Base-by-base conservation (phyloP, 768 basidiomycete species). In the Hericium erinaceus region DNA sequence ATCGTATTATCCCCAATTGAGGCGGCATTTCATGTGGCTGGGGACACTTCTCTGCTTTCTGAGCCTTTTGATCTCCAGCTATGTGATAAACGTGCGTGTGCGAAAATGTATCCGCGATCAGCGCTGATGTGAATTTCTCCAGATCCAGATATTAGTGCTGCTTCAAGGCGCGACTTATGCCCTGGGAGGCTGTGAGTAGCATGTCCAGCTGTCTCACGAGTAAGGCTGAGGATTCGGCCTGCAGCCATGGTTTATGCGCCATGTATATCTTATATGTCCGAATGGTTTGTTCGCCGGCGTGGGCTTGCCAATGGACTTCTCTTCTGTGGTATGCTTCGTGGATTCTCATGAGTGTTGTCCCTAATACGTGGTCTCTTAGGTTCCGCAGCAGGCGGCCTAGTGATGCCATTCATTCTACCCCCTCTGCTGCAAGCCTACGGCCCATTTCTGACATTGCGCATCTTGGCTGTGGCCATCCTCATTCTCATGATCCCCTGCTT, bases 271-370 rank as follows among this genome's bases (percentile, higher is more conserved):
- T 68, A 65, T 53, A 51, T 72, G 44, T 61, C 70, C 0, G 71
- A 73, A 57, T 73, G 71, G 71, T 73, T 72, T 56, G 63, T 68
- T 16, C 55, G 55, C 3, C 64, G 66, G 9, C 57, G 72, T 39
- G 71, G 70, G 0, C 61, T 68, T 4, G 72, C 72, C 11, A 70
- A 68, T 37, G 71, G 72, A 2, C 64, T 70, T 28, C 60, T 72
- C 22, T 69, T 69, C 52, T 66, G 68, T 22, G 71, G 70, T 61
- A 37, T 7, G 60, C 60, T 4, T 4, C 37, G 11, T 39, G 10
- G 7, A 10, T 41, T 12, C 12, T 4, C 39, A 10, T 20, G 22
- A 4, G 20, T 38, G 15, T 37, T 18, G 1, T n/a, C 12, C 13
- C 48, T 33, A 11, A 15, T 4, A 26, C 26, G 26, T 26, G 24